Evolutionary conservation across 805 yeast species (phyloP), one percentile per base, ranked within the genome.

Genomic region (Starmerella tilneyi): DNA sequence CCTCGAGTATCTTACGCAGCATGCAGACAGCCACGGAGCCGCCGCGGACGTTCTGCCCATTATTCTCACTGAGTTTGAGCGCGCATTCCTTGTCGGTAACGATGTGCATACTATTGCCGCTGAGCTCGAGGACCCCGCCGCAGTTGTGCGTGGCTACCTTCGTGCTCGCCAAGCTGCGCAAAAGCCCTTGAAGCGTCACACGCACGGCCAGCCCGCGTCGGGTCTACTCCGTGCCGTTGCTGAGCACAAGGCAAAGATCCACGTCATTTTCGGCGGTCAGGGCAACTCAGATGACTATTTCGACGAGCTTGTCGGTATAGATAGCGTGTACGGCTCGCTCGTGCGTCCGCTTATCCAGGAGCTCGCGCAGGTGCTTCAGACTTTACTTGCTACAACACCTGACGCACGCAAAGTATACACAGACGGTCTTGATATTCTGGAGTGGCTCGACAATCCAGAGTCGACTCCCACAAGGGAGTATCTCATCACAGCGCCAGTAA

Each of bases 201-300:
- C 52, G 24, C 49, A 44, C 23, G 46, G 46, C 39, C 9, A 31
- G 21, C 56, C 54, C 21, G 72, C 67, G 42, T 69, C 79, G 20
- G 78, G 81, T 42, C 71, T 89, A 47, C 73, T 85, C 62, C 71
- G 77, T 51, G 77, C 82, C 42, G 75, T 74, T n/a, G 60, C 69
- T 42, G 70, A 71, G 47, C 67, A 71, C 33, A 66, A 72, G 41
- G 84, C 88, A 36, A 70, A 72, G 49, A 65, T 88, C 46, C 77
- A 74, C 49, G 94, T 96, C 52, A 78, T 92, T 56, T 92, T 89
- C 59, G 98, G 99, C 63, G 99, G 99, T 60, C 99, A 92, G 71
- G 99, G 99, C 67, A 89, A 85, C 70, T 80, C 94, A 43, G 97
- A 92, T 62, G 96, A 92, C 63, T 92, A 85, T 71, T 92, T 92